Base-by-base conservation (phyloP, 106 monocot species). In the Amphibolis antarctica region DNA sequence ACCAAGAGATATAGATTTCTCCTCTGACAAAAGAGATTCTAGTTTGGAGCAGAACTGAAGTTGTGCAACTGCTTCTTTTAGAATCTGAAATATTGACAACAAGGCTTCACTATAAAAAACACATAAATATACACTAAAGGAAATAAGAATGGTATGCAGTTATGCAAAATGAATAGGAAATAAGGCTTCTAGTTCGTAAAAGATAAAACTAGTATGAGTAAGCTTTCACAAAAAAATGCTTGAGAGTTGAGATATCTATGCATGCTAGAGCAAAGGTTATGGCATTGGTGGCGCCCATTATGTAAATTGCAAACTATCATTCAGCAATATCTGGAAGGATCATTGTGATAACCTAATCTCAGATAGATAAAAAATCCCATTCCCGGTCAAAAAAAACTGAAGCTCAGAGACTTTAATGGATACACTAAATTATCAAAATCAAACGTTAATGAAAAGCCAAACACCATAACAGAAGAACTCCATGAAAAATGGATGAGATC, bases 1-100 rank as follows among this genome's bases (percentile, higher is more conserved):
- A 30, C 93, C 93, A 77, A 45, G 74, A 48, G 72, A 71, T 67
- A 89, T 79, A 23, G 64, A 81, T 86, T 75, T 89, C 81, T 89
- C 88, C 75, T 76, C 86, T 46, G 83, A 73, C 48, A 94, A 64
- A 12, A 94, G 71, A 20, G 65, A 66, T 75, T 94, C 87, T 71
- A 94, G 64, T 73, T 71, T 88, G 46, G 83, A 85, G 65, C 83
- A 94, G n/a, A 79, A 28, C 29, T 75, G 76, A 65, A 89, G 69
- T 70, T 88, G 83, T 59, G 60, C 71, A 59, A 89, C 77, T 70
- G 81, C 76, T 71, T 62, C 79, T 68, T 83, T 94, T 19, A 89
- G 59, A 63, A 60, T 83, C 93, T 94, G 75, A 46, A 46, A 44
- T 49, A 55, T 42, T 21, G 23, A 56, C 25, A 24, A 12, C 25